Percentiles rank a stretch among this genome's conserved stretches.
phyloP scores from a whole-genome alignment of 2,329 filamentous ascomycete species.

The Paecilomyces dactylethromorphus region DNA sequence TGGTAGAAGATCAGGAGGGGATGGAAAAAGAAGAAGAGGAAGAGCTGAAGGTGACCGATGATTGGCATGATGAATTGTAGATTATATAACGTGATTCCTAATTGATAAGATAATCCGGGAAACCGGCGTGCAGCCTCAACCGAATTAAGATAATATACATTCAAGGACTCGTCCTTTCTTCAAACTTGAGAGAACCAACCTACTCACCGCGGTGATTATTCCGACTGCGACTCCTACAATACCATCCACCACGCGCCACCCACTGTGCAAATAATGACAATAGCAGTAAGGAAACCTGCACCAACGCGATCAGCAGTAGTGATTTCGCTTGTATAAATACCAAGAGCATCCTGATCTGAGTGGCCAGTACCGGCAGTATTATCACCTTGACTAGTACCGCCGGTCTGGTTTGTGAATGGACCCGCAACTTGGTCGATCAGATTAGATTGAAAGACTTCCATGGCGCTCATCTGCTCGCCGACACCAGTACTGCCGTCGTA shows the following conservation, averaged over 20 bases:
- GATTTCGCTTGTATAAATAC: slow-evolving; percentile 1
- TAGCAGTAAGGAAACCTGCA: slow-evolving; percentile 15
- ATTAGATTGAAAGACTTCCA: background rate
- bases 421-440: slow-evolving; percentile 13
- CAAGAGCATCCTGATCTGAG: background rate
- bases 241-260: slow-evolving; percentile 18
- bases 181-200: too few relatives aligned
- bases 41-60: background rate
- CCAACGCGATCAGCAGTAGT: slow-evolving; percentile 16
- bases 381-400: background rate
- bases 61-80: background rate
- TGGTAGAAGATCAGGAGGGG: background rate
- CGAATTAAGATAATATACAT: background rate
- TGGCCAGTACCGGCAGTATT: background rate
- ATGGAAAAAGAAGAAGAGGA: background rate
- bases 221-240: background rate
- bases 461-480: slow-evolving; percentile 32
- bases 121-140: background rate
- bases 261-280: slow-evolving; percentile 12
- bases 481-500: slow-evolving; percentile 31
- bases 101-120: background rate
- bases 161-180: too few relatives aligned
- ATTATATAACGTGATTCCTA: background rate
- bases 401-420: slow-evolving; percentile 4
- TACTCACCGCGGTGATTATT: too few relatives aligned